Conservation (phyloP, 108 stramenopile genomes). For the Mayamaea pseudoterrestris region DNA sequence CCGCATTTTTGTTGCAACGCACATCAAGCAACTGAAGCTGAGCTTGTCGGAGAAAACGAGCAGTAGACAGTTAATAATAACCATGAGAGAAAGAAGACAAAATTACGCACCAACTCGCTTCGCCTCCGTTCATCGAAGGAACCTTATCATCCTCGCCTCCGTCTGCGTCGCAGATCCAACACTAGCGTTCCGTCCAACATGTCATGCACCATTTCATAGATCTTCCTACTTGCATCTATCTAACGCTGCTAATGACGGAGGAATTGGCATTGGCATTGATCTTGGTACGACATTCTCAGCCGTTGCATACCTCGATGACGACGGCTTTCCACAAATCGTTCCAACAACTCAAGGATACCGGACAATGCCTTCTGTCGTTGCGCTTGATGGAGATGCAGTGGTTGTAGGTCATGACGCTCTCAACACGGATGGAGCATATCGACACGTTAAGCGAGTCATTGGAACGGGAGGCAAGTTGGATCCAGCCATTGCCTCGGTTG, state of each 20-base stretch:
- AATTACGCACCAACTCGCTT: too few relatives aligned
- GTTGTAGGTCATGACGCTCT: slow-evolving; percentile 40
- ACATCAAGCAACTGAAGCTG: too few relatives aligned
- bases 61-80: too few relatives aligned
- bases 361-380: slow-evolving; percentile 67
- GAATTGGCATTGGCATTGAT: slow-evolving; percentile 86
- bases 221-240: neutral
- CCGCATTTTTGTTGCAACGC: too few relatives aligned
- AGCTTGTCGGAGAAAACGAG: too few relatives aligned
- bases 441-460: slow-evolving; percentile 75
- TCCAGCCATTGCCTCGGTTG: slow-evolving; percentile 31
- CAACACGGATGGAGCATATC: slow-evolving; percentile 31
- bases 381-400: slow-evolving; percentile 5
- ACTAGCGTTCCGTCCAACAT: too few relatives aligned
- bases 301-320: slow-evolving; percentile 55
- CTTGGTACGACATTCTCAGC: slow-evolving; percentile 89
- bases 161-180: too few relatives aligned
- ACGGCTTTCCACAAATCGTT: slow-evolving; percentile 31
- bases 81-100: too few relatives aligned
- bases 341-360: slow-evolving; percentile 34
- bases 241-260: slow-evolving; percentile 10
- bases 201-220: too few relatives aligned
- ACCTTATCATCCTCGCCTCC: too few relatives aligned
- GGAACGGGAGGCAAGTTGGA: slow-evolving; percentile 54
- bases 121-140: too few relatives aligned